phyloP scores from a whole-genome alignment of 345 rosid species.

The Brassica rapa region DNA sequence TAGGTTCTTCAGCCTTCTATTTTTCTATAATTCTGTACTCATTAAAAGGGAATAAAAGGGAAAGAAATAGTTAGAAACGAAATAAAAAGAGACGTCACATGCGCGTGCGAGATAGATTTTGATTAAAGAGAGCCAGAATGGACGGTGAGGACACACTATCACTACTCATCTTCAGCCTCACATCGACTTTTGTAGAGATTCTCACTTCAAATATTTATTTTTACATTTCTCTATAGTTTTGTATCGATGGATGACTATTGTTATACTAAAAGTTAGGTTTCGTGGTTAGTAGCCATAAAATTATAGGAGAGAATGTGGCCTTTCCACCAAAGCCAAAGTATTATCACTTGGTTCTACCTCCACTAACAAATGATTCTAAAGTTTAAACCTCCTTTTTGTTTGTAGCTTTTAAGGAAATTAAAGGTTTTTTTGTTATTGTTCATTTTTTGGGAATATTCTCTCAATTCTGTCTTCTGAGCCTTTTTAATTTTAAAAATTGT shows the following conservation, averaged over 20 bases:
- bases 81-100: not conserved
- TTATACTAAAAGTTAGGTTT: conserved; percentile 30
- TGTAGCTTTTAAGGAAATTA: conserved; percentile 2
- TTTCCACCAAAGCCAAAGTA: conserved; percentile 26
- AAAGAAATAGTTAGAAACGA: conserved; percentile 4
- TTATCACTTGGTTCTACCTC: conserved; percentile 21
- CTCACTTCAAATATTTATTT: not conserved
- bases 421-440: not conserved
- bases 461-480: not conserved
- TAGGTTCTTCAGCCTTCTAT: not conserved
- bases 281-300: conserved; percentile 21
- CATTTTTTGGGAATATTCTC: conserved; percentile 6
- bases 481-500: not conserved
- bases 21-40: not conserved
- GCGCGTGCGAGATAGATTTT: conserved; percentile 22
- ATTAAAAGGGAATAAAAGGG: not conserved
- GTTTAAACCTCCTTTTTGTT: conserved; percentile 11
- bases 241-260: conserved; percentile 16
- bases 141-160: conserved; percentile 22
- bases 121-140: conserved; percentile 22
- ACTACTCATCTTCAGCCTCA: conserved; percentile 13
- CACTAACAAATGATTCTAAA: conserved; percentile 14
- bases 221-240: not conserved
- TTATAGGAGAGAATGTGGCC: conserved; percentile 22
- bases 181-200: conserved; percentile 10